Base-by-base conservation (phyloP, 352 stramenopile species). In the Phytophthora ohioensis region DNA sequence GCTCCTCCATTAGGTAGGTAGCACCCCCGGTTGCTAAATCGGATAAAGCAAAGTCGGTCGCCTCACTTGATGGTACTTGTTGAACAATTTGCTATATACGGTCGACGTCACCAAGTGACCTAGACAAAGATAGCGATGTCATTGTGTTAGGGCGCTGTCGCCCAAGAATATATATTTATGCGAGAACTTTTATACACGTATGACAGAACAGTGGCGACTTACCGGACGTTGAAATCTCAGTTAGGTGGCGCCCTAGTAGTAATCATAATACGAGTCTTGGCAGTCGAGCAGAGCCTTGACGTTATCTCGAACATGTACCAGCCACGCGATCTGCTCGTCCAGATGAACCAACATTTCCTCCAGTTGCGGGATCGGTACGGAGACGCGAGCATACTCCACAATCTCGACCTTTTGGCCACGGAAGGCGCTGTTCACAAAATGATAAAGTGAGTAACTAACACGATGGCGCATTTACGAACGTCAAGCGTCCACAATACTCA, bases 391-490 rank as follows among this genome's bases (percentile, higher is more conserved):
- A 54, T 96, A 87, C 49, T 94, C 82, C 10, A 88, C 73, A 64
- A 96, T 94, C 55, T 96, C 89, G 6, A 95, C 82, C 49, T 84
- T 84, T 46, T 94, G 89, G 0, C 83, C 87, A 17, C 83, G 85
- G 55, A 91, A 91, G n/a, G 73, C 69, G 41, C 88, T 96, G 53
- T 46, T 35, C 48, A 46, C 9, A 51, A 62, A 7, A 49, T 47
- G 15, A 62, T 9, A 32, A 38, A 31, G 15, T 62, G 35, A 63
- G 27, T 45, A 32, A 48, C 49, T 42, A 58, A 55, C 10, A 42
- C 34, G 15, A 12, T 34, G 39, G 2, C 17, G 11, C 15, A 17
- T 12, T n/a, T n/a, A 35, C 7, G 11, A 36, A 8, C 31, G 13
- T 30, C 12, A 62, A 38, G 27, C 21, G 31, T 11, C 15, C 8